These are phyloP conservation scores for Vigna trinervia DNA, from an alignment of 306 rosid species.

Conservation along the genomic window DNA sequence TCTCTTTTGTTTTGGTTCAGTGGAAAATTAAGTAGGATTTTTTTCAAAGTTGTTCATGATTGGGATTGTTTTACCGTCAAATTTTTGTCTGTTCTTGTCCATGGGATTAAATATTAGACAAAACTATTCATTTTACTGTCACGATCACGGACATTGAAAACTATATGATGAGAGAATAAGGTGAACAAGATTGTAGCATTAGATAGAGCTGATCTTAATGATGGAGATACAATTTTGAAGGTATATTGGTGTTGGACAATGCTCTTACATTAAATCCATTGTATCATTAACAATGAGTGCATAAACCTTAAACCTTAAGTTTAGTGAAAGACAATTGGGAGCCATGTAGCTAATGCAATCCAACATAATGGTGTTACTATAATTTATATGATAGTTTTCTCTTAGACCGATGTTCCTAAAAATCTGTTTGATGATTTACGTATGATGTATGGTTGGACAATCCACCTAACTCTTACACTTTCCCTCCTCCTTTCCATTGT, in stretches of 20 bases:
- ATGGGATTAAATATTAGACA: constrained; percentile 1
- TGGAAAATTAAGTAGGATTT: not conserved
- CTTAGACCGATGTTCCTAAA: no score
- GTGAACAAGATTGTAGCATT: constrained; percentile 13
- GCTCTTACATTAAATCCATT: not conserved
- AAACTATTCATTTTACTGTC: not conserved
- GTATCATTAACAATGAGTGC: not conserved
- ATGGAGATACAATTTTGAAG: constrained; percentile 9
- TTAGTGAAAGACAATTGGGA: constrained; percentile 7
- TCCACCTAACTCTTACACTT: not conserved
- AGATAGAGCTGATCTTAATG: constrained; percentile 14
- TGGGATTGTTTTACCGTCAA: not conserved
- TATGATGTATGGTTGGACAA: not conserved
- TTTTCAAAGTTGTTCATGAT: not conserved
- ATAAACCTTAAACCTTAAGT: not conserved
- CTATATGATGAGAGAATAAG: not conserved
- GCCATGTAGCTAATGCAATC: not conserved
- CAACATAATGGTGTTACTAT: not conserved
- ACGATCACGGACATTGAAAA: constrained; percentile 16
- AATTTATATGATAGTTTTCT: not conserved
- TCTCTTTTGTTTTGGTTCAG: not conserved
- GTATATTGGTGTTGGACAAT: no score
- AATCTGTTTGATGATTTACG: constrained; percentile 2
- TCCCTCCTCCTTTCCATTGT: constrained; percentile 1
- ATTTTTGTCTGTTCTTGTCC: no score